A percentile compares a stretch with the other conserved stretches of the same genome.
Evolutionary conservation across 2,329 filamentous ascomycete species (phyloP).

Genomic region (Cercospora sp.): DNA sequence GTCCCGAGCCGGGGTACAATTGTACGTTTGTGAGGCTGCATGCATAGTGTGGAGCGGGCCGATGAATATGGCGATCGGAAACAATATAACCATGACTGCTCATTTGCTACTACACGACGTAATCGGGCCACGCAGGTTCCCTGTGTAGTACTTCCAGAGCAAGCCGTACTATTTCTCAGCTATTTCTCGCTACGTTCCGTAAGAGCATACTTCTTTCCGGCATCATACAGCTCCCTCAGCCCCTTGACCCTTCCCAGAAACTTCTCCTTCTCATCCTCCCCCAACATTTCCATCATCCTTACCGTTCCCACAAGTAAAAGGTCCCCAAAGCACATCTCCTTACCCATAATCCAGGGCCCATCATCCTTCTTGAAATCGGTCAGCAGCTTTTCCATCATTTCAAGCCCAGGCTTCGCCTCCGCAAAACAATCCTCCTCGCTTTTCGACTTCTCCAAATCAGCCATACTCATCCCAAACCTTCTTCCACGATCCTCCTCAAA

Average conservation of each 20-base stretch:
- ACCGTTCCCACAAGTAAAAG: slow-evolving; percentile 22
- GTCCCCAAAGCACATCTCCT: slow-evolving; percentile 27
- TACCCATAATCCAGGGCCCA: slow-evolving; percentile 28
- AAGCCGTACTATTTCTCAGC: not conserved
- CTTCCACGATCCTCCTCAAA: slow-evolving; percentile 16
- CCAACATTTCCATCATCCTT: slow-evolving; percentile 22
- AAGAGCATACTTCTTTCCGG: slow-evolving; percentile 15
- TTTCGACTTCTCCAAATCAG: slow-evolving; percentile 33
- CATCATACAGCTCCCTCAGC: slow-evolving; percentile 21
- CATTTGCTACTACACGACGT: not conserved
- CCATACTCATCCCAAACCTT: slow-evolving; percentile 22
- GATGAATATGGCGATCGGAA: not conserved
- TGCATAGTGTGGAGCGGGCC: not conserved
- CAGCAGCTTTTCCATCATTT: slow-evolving; percentile 18
- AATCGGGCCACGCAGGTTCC: too few species aligned
- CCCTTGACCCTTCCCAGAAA: slow-evolving; percentile 4
- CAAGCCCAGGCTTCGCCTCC: slow-evolving; percentile 18
- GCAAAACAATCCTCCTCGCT: slow-evolving; percentile 21
- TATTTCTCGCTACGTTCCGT: not conserved
- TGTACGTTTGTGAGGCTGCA: not conserved
- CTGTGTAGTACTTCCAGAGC: not conserved
- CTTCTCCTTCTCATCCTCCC: slow-evolving; percentile 10
- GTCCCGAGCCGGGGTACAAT: not conserved
- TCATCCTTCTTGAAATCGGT: slow-evolving; percentile 25
- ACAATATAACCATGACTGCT: not conserved